These are phyloP conservation scores for Leccinum uliginosum DNA, from an alignment of 768 basidiomycete genomes.

Conservation along the genomic window DNA sequence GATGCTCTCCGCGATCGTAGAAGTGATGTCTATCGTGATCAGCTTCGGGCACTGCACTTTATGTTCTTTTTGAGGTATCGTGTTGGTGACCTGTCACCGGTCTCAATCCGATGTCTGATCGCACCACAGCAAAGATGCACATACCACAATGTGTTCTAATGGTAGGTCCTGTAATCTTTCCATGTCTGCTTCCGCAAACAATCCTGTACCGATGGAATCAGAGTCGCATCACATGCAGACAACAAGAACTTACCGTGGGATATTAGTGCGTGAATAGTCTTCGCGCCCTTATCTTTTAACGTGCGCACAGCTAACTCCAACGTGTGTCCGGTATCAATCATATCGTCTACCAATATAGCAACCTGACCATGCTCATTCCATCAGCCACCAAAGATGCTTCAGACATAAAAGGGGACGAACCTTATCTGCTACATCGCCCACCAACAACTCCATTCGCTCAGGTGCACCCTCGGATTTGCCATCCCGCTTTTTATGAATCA, in stretches of 20 bases:
- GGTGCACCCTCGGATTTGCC: constrained; percentile 60
- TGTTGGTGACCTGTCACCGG: constrained; percentile 80
- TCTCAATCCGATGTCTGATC: constrained; percentile 1
- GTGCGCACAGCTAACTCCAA: constrained; percentile 78
- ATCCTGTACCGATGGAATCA: constrained; percentile 41
- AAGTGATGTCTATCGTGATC: constrained; percentile 84
- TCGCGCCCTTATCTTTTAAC: constrained; percentile 87
- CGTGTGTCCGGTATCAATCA: constrained; percentile 96
- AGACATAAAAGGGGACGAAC: constrained; percentile 29
- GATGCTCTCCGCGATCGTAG: constrained; percentile 93
- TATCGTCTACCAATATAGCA: constrained; percentile 95
- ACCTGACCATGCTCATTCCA: constrained; percentile 41
- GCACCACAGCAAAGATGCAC: constrained; percentile 19
- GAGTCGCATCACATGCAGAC: constrained; percentile 5
- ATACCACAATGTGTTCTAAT: constrained; percentile 80
- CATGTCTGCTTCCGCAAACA: constrained; percentile 77
- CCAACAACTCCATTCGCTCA: constrained; percentile 88
- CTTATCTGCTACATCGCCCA: constrained; percentile 92
- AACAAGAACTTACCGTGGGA: constrained; percentile 69
- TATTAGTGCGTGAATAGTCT: constrained; percentile 79
- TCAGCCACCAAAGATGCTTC: constrained; percentile 2
- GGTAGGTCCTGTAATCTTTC: constrained; percentile 63
- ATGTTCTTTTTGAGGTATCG: constrained; percentile 80
- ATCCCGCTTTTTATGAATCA: constrained; percentile 89
- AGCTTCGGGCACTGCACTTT: constrained; percentile 65